These are phyloP conservation scores for Chlorella sp. DNA, from an alignment of 139 green algal genomes.

Conservation along the genomic window DNA sequence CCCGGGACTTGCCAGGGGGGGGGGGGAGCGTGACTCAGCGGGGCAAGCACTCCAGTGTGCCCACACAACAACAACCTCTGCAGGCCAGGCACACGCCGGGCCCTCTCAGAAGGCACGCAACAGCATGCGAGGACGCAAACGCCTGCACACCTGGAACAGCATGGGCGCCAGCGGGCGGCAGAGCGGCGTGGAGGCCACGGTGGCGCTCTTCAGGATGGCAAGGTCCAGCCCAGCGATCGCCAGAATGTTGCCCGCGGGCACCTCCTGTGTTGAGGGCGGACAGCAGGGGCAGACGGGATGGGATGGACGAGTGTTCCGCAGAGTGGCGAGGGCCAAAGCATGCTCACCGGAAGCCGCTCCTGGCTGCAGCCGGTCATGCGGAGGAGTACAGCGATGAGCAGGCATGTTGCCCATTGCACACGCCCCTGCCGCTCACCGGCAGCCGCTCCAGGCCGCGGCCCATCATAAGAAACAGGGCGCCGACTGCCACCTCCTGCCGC, in stretches of 20 bases:
- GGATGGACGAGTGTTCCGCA: too few species aligned
- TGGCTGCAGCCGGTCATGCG: slow-evolving; percentile 97
- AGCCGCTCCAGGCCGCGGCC: slow-evolving; percentile 82
- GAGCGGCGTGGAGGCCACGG: slow-evolving; percentile 75
- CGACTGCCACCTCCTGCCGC: slow-evolving; percentile 7
- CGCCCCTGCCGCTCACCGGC: too few species aligned
- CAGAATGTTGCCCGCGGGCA: slow-evolving; percentile 93
- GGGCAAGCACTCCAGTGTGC: too few species aligned
- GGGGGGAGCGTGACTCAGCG: too few species aligned
- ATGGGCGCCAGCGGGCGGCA: slow-evolving; percentile 88
- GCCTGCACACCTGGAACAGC: slow-evolving; percentile 81
- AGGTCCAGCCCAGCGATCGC: slow-evolving; percentile 87
- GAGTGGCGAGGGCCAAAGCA: too few species aligned
- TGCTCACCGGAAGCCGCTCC: slow-evolving; percentile 45
- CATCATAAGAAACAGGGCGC: slow-evolving; percentile 97
- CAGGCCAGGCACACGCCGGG: too few species aligned
- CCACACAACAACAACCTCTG: not conserved
- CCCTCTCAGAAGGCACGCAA: too few species aligned
- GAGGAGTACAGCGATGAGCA: too few species aligned
- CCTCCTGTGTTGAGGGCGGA: slow-evolving; percentile 45
- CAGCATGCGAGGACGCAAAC: not conserved
- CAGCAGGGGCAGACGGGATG: too few species aligned
- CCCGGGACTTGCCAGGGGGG: too few species aligned
- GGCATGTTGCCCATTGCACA: too few species aligned
- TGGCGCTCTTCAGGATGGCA: slow-evolving; percentile 94